These are phyloP conservation scores for Tylopilus sp. DNA, from an alignment of 768 basidiomycete species.

Conservation along the genomic window DNA sequence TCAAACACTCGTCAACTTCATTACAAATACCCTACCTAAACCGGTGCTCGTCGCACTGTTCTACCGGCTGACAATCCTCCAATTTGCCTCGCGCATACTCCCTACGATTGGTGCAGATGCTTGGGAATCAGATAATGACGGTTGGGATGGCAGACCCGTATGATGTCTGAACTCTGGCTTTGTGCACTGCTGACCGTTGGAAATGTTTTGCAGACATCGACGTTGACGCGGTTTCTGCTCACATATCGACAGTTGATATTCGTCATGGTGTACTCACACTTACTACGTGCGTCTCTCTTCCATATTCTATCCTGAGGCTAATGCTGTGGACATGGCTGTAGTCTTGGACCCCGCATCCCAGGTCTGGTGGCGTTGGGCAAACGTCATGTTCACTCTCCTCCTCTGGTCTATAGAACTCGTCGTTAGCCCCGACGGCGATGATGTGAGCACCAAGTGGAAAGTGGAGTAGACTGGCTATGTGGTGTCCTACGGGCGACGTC, in stretches of 20 bases:
- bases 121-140: slow-evolving; percentile 69
- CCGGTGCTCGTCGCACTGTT: slow-evolving; percentile 76
- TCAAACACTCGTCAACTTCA: slow-evolving; percentile 74
- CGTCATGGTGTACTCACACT: slow-evolving; percentile 82
- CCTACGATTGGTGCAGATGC: slow-evolving; percentile 81
- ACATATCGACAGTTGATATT: slow-evolving; percentile 85
- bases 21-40: slow-evolving; percentile 82
- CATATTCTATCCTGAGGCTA: not conserved
- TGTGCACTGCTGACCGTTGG: slow-evolving; percentile 9
- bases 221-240: slow-evolving; percentile 66
- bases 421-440: slow-evolving; percentile 75
- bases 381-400: slow-evolving; percentile 80
- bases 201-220: slow-evolving; percentile 56
- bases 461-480: slow-evolving; percentile 44
- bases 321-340: slow-evolving; percentile 25
- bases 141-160: slow-evolving; percentile 73
- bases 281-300: slow-evolving; percentile 57
- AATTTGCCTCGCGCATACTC: slow-evolving; percentile 77
- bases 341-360: slow-evolving; percentile 89
- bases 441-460: slow-evolving; percentile 69
- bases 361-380: slow-evolving; percentile 92
- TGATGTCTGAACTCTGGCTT: slow-evolving; percentile 3
- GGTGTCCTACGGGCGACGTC: slow-evolving; percentile 7
- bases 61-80: slow-evolving; percentile 78
- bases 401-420: slow-evolving; percentile 82